Base-by-base conservation (phyloP, 2,329 filamentous ascomycete genomes). In the Scedosporium aurantiacum region DNA sequence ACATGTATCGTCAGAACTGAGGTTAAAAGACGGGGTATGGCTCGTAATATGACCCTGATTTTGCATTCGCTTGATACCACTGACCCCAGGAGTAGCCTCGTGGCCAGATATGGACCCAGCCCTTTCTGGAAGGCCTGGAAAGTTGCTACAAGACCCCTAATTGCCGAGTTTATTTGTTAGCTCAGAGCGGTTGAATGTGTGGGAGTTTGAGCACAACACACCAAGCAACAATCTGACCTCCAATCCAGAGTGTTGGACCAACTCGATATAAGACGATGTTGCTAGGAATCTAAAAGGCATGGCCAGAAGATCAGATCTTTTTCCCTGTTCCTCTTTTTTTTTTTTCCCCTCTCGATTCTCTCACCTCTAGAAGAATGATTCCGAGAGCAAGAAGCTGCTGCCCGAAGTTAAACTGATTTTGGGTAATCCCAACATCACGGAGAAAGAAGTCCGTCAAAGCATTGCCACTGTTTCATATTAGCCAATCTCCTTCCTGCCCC, bases 371-470 rank as follows among this genome's bases (percentile, higher is more conserved):
- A 3, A 79, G 66, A 2, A 80, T 76, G 43, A 80, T 79, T 3
- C 77, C 77, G 1, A 78, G 71, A 0, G 78, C 80, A 1, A 82
- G 70, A 62, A 82, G 70, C 63, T 80, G 78, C 25, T 79, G 75
- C 3, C 79, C 80, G 37, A 80, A 69, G 57, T 82, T 82, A 68
- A 81, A 76, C 63, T 82, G 75, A 62, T 81, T 76, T 4, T 79
- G 78, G 2, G 73, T 75, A 63, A 82, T 75, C 16, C 73, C 69
- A 21, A 82, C 73, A 65, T 82, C 80, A 21, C 73, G 67, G 54
- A 80, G 75, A 65, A 83, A 79, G 62, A 78, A 77, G 1, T 71
- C 70, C 5, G 79, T 81, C 54, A 81, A 67, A 25, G 78, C 79
- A 47, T 78, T 79, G 27, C 27, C 27, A 37, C 55, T 57, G 23